These are phyloP conservation scores for Orbilia ellipsospora DNA, from an alignment of 2,329 filamentous ascomycete genomes.

Conservation along the genomic window DNA sequence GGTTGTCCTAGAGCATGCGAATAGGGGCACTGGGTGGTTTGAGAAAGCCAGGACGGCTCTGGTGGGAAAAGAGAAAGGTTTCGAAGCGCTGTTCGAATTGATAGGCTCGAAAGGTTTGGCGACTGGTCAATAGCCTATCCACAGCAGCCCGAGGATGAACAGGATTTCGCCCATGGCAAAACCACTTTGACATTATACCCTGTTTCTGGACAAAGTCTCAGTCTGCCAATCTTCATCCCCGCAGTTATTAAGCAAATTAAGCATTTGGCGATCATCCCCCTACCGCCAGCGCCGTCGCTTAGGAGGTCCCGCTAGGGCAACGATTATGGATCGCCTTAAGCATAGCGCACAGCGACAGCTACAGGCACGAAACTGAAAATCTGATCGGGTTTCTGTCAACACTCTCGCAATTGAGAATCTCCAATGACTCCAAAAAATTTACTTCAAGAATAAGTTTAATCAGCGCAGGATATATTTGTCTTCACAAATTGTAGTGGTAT, in stretches of 20 bases:
- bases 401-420: too few relatives aligned
- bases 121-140: neutral
- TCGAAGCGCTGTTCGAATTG: slow-evolving; percentile 31
- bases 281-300: neutral
- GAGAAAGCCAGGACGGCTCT: slow-evolving; percentile 21
- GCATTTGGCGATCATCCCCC: neutral
- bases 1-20: slow-evolving; percentile 27
- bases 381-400: too few relatives aligned
- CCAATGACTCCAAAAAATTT: too few relatives aligned
- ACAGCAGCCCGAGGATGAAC: neutral
- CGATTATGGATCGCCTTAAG: too few relatives aligned
- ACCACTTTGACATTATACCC: too few relatives aligned
- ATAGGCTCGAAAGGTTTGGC: neutral
- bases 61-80: slow-evolving; percentile 6
- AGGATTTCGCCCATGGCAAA: too few relatives aligned
- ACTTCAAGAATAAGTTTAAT: too few relatives aligned
- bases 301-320: neutral
- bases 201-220: neutral
- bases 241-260: neutral
- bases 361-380: too few relatives aligned
- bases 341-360: too few relatives aligned
- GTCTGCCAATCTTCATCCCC: neutral
- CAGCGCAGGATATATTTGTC: too few relatives aligned
- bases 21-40: slow-evolving; percentile 27
- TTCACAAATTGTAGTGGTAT: too few relatives aligned